Percentiles rank a stretch among this genome's conserved stretches.
phyloP scores from a whole-genome alignment of 176 grass and related monocot genomes.

The Themeda triandra region DNA sequence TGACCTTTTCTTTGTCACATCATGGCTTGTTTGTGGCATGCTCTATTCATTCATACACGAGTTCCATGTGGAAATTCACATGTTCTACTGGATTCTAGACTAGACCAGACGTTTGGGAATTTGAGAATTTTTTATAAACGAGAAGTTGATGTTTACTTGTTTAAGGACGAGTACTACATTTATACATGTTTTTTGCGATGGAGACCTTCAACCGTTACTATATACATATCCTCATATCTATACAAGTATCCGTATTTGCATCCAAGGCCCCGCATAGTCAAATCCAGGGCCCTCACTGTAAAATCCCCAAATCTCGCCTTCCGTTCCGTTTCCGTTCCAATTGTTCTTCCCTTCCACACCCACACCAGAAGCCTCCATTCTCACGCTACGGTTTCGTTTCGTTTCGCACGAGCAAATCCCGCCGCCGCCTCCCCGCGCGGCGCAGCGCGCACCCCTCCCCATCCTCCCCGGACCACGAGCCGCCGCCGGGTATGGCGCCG shows the following conservation, averaged over 20 bases:
- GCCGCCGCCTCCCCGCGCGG: neutral
- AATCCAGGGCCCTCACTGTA: neutral
- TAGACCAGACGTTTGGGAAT: no score
- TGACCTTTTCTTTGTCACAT: neutral
- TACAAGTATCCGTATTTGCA: neutral
- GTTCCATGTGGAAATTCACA: neutral
- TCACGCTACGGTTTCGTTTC: conserved; percentile 27
- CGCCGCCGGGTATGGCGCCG: conserved; percentile 49
- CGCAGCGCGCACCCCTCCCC: neutral
- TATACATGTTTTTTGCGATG: no score
- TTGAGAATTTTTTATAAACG: no score
- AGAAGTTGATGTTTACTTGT: no score
- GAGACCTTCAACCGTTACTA: no score
- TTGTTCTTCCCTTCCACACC: neutral
- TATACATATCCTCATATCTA: no score
- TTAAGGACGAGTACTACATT: no score
- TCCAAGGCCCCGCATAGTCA: neutral
- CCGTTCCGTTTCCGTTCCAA: neutral
- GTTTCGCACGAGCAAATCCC: conserved; percentile 13
- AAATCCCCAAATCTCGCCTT: neutral
- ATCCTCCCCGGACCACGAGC: neutral
- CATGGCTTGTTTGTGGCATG: neutral
- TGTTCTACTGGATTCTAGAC: no score
- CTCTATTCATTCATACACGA: no score
- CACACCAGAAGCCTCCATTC: conserved; percentile 1